Base-by-base conservation (phyloP, 1,284 basidiomycete species). In the Melampsora larici-populina region DNA sequence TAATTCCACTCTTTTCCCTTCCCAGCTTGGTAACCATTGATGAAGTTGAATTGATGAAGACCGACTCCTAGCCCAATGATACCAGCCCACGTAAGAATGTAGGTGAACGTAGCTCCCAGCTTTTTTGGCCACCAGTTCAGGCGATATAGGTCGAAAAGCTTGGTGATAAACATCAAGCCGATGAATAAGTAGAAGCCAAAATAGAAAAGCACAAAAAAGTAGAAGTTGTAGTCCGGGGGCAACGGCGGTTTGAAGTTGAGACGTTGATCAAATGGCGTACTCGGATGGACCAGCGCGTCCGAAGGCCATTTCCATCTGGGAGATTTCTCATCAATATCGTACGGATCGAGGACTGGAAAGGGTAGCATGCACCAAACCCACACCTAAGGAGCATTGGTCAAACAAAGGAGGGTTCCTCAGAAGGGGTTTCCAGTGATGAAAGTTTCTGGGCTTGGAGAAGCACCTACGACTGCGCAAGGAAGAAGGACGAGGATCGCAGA, bases 331-430 rank as follows among this genome's bases (percentile, higher is more conserved):
- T 36, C 36, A 24, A 79, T 80, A 48, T 81, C 79, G 70, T 82
- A 84, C 0, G 86, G 86, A 78, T 87, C 86, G 4, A 83, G 84
- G 8, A 87, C 85, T 0, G 87, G 87, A 71, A 88, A 87, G 2
- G 87, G 87, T 15, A 87, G 81, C 0, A 86, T 85, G 66, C 86
- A 86, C 87, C 87, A 88, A 0, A 86, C 69, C 87, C 87, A 87
- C 0, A 86, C 82, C 83, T 85, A 74, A 24, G 11, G 24, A 24
- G 17, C 43, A 15, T 33, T 29, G 0, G 36, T 29, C 1, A 29
- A 70, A 46, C 24, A 33, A 74, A 62, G n/a, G 43, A 31, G 11
- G n/a, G 13, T 21, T 65, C 8, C 2, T 15, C 18, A 21, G 58
- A 65, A 24, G 18, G 13, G 33, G 46, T 62, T 4, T 55, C 51